Conservation (phyloP, 495 filamentous ascomycete genomes). For the Bryoglossum gracile region DNA sequence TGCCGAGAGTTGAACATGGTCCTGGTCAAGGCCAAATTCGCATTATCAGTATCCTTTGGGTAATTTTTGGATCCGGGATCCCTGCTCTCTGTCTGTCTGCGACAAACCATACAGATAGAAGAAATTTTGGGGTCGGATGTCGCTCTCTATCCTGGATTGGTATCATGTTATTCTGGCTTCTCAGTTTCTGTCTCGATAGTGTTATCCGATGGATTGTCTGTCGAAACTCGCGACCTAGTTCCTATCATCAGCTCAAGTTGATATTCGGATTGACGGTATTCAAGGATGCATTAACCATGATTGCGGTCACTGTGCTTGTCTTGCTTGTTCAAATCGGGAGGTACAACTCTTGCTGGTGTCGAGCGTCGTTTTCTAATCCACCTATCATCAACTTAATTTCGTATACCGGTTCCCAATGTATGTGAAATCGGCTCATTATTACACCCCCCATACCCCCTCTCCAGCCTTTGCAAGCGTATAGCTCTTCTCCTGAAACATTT, state of each 20-base stretch:
- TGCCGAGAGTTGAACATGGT: not conserved
- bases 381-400: not conserved
- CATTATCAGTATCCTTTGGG: not conserved
- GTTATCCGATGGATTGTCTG: too few relatives aligned
- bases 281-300: not conserved
- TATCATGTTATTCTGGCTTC: not conserved
- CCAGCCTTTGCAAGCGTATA: too few relatives aligned
- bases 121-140: not conserved
- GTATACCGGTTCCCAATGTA: not conserved
- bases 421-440: not conserved
- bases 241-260: too few relatives aligned
- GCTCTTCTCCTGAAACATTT: too few relatives aligned
- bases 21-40: not conserved
- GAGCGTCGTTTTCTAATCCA: not conserved
- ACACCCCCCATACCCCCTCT: too few relatives aligned
- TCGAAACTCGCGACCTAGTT: too few relatives aligned
- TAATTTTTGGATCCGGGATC: not conserved
- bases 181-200: not conserved
- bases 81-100: constrained; percentile 1
- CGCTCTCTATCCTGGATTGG: not conserved
- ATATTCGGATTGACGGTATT: too few relatives aligned
- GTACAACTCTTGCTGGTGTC: constrained; percentile 4
- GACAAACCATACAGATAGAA: constrained; percentile 4
- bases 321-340: not conserved
- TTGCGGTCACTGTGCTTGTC: not conserved